Base-by-base conservation (phyloP, 768 basidiomycete genomes). In the Saitozyma sp. region DNA sequence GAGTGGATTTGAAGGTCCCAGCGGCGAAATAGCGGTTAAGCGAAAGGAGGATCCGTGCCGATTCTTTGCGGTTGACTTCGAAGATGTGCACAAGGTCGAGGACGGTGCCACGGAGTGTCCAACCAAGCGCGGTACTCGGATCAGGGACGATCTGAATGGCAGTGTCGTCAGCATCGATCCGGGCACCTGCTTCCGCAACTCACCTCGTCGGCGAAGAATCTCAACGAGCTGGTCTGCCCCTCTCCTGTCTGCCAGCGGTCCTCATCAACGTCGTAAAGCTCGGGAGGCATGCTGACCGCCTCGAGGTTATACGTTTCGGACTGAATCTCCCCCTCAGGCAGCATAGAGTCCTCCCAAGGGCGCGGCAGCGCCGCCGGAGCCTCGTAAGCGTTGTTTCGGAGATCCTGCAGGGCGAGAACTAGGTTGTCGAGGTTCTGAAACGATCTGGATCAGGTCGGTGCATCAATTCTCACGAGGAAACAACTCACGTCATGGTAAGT, bases 61-160 rank as follows among this genome's bases (percentile, higher is more conserved):
- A 90, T 71, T 99, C 96, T 78, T 95, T 96, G 58, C 96, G 86
- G 78, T 99, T 98, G 54, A 96, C 86, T 78, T 98, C 95, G 71
- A 91, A 98, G 14, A 97, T 89, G 61, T 91, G 86, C 48, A 96
- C 79, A 17, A 88, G 84, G 73, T 97, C 93, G 8, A 86, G 80
- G 9, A 96, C 78, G 20, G 86, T 83, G 10, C 87, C 84, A 29
- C 89, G 89, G 6, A 96, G 84, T 37, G 88, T 83, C 79, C 92
- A 95, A 4, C 93, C 93, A 9, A 85, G 81, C 0, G 89, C 85
- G 3, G 86, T 89, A 53, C 83, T 84, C 4, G 88, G 86, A 61
- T 90, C 85, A 0, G 91, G 91, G 1, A 90, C 88, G 19, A 90
- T 81, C 92, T 94, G 68, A 49, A 49, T 5, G 29, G 2, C 29